Evolutionary conservation across 2,329 filamentous ascomycete genomes (phyloP).

Genomic region (Cladophialophora chaetospira): DNA sequence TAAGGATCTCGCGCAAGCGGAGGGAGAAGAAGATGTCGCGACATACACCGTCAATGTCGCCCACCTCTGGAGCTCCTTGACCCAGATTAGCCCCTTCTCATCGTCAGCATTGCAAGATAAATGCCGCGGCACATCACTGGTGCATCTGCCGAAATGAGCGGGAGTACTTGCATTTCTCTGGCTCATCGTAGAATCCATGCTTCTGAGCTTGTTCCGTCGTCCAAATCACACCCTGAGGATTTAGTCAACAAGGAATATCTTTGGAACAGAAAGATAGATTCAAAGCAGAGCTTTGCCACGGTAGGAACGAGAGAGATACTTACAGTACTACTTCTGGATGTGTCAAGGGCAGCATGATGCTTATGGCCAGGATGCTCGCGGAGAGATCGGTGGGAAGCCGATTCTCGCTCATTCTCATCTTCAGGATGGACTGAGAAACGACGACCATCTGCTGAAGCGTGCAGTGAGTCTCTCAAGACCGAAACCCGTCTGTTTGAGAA

Average conservation of each 20-base stretch:
- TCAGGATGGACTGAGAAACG: conserved; percentile 26
- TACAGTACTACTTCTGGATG: conserved; percentile 79
- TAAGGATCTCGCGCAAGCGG: not conserved
- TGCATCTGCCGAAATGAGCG: too few relatives aligned
- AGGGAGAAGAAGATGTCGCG: not conserved
- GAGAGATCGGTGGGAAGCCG: conserved; percentile 85
- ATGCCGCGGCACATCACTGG: too few relatives aligned
- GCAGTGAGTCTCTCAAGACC: conserved; percentile 40
- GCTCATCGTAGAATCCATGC: conserved; percentile 83
- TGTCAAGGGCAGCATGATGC: conserved; percentile 87
- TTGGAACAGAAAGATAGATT: conserved; percentile 20
- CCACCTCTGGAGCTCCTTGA: conserved; percentile 90
- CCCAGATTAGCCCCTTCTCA: conserved; percentile 80
- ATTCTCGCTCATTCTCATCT: conserved; percentile 72
- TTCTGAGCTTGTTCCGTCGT: conserved; percentile 70
- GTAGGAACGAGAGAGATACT: conserved; percentile 89
- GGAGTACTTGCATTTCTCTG: conserved; percentile 68
- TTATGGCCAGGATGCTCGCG: conserved; percentile 86
- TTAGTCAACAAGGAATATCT: not conserved
- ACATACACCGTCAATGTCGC: conserved; percentile 79
- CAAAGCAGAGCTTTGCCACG: conserved; percentile 86
- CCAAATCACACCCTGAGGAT: conserved; percentile 11
- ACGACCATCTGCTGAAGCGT: conserved; percentile 36
- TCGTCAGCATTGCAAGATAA: not conserved
- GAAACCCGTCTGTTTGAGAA: conserved; percentile 51